Evolutionary conservation across 78 protist genomes (phyloP).

Genomic region (Anaeramoeba flamelloides): DNA sequence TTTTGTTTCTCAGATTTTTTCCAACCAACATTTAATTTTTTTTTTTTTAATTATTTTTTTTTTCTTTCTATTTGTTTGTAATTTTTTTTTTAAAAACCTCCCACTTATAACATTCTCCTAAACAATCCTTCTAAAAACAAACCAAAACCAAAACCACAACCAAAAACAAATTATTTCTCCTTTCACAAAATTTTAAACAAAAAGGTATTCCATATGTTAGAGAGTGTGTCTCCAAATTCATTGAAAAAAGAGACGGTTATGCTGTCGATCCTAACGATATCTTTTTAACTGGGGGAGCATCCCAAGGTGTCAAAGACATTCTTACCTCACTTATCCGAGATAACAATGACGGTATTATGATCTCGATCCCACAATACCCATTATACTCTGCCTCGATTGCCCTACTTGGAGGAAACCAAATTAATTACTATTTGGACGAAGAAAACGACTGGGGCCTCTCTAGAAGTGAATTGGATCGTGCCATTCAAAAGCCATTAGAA

Average conservation of each 20-base stretch:
- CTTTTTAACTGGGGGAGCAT: slow-evolving; percentile 93
- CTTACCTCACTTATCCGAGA: slow-evolving; percentile 34
- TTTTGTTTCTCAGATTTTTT: no score
- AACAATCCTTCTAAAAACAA: no score
- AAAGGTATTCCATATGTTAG: slow-evolving; percentile 51
- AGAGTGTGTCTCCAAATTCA: slow-evolving; percentile 62
- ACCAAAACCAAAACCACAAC: no score
- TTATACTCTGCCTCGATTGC: slow-evolving; percentile 89
- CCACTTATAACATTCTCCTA: no score
- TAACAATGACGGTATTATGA: slow-evolving; percentile 47
- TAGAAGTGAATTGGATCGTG: not conserved
- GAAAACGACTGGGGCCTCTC: slow-evolving; percentile 37
- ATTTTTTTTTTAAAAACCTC: no score
- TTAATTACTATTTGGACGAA: slow-evolving; percentile 74
- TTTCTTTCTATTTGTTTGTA: no score
- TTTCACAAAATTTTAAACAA: no score
- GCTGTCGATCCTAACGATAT: slow-evolving; percentile 49
- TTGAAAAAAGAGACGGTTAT: slow-evolving; percentile 30
- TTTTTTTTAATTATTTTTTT: no score
- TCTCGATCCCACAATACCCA: slow-evolving; percentile 99
- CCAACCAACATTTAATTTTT: no score
- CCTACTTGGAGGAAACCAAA: slow-evolving; percentile 49
- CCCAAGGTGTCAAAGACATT: slow-evolving; percentile 45
- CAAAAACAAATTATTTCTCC: no score
- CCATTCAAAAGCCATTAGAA: slow-evolving; percentile 26